Evolutionary conservation across 2,329 filamentous ascomycete genomes (phyloP), one percentile per base, ranked within the genome.

Genomic region (Apiospora rasikravindrae): DNA sequence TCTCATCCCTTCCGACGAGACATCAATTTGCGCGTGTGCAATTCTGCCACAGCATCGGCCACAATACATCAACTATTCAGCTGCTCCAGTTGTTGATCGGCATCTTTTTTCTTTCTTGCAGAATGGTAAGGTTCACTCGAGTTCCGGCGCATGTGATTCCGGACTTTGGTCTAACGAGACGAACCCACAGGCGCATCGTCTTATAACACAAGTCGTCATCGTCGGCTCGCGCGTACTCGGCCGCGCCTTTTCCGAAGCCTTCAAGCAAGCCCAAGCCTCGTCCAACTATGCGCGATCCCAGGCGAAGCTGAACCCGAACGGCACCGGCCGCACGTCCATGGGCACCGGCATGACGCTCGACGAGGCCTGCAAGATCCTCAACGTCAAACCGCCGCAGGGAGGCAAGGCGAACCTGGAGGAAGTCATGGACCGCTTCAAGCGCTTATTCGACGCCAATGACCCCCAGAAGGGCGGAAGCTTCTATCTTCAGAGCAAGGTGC

Each of bases 391-490:
- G 49, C 95, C 96, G 1, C 89, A 93, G 81, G 89, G 88, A 73
- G 94, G 94, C 66, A 88, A 94, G 81, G 88, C 92, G 73, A 93
- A 95, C 81, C 86, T 95, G 81, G 93, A 95, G 78, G 88, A 92
- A 76, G 91, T 98, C 71, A 92, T 93, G 84, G 91, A 93, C 77
- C 89, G 95, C 70, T 99, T 98, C 88, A 98, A 98, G 89, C 91
- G 92, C 75, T 86, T 99, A 67, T 99, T 98, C 81, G 96, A 99
- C 83, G 86, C 90, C 77, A 99, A 99, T 85, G 94, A 99, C 76
- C 96, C 96, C 14, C 88, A 97, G 83, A 98, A 98, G 80, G 96
- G 96, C 47, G 96, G 96, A 70, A 98, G 95, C 79, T 99, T 99
- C 84, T 99, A 99, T 83, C 88, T 99, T 68, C 96, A 99, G 85